Percentiles rank a stretch among this genome's conserved stretches.
phyloP scores from a whole-genome alignment of 352 stramenopile species.

The Globisporangium okanoganense region DNA sequence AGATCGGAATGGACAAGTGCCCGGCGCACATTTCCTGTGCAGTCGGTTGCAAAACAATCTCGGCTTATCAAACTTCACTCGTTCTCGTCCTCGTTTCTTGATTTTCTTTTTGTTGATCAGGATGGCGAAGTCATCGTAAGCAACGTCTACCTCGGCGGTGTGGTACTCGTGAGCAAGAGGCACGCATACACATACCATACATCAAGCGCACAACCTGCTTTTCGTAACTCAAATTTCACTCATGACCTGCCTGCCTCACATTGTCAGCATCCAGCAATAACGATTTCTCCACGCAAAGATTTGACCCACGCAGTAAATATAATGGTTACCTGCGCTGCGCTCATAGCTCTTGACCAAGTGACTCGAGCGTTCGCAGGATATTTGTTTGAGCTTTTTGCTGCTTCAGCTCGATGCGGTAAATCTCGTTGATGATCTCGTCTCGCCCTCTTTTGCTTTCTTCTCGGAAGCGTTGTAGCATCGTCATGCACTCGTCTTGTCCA shows the following conservation, averaged over 20 bases:
- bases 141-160: constrained; percentile 90
- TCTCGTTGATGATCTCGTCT: not conserved
- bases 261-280: not conserved
- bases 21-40: constrained; percentile 25
- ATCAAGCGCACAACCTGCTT: constrained; percentile 1
- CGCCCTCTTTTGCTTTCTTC: not conserved
- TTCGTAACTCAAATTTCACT: constrained; percentile 1
- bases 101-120: constrained; percentile 28
- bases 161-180: constrained; percentile 74
- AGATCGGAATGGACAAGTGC: constrained; percentile 79
- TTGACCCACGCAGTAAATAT: too few species aligned
- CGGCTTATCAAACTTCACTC: not conserved
- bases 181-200: constrained; percentile 2
- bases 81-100: not conserved
- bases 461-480: not conserved
- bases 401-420: not conserved
- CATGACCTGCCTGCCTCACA: not conserved
- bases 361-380: not conserved
- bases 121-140: constrained; percentile 92
- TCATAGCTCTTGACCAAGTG: not conserved
- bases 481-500: not conserved
- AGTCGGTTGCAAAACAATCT: not conserved
- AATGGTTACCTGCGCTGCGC: not conserved
- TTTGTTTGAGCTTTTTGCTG: not conserved
- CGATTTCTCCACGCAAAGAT: too few species aligned